Base-by-base conservation (phyloP, 306 rosid genomes). In the Citrullus amarus region DNA sequence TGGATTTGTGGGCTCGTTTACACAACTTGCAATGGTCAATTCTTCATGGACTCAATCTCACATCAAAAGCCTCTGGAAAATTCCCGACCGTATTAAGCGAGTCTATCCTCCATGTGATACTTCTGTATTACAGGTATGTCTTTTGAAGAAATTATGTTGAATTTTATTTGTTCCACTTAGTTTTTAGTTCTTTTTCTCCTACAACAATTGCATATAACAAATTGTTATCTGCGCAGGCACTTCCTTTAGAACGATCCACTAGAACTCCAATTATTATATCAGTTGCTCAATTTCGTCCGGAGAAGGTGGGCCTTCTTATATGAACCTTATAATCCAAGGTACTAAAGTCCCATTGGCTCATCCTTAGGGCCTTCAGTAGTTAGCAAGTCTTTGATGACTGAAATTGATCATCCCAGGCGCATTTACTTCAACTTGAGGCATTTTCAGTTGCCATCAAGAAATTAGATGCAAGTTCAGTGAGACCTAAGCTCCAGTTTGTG, bases 31-130 rank as follows among this genome's bases (percentile, higher is more conserved):
- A 13, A 91, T 92, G 98, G 98, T 95, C 50, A 95, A 92, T 87
- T 95, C 98, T 76, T 89, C 98, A 25, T 95, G 98, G 97, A 95
- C 98, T 80, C 87, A 82, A 80, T 85, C 92, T 43, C 98, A 95
- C 65, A 92, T 95, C 57, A 88, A 89, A 80, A 86, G 89, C 85
- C 86, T 95, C 53, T 91, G 98, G 98, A 87, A 83, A 80, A 83
- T 92, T 80, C 87, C 96, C 6, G 75, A 84, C 70, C 87, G 92
- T 4, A 92, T 84, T 43, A 92, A 87, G 89, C 88, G 91, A 72
- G 97, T 95, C 30, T 95, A 92, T 81, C 98, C 97, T 84, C 97
- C 98, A 39, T 95, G 97, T 82, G 96, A 92, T 84, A 92, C 97
- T 79, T 89, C 97, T 62, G 90, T 93, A 74, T 92, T 95, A 84